These are phyloP conservation scores for Fusarium camptoceras DNA, from an alignment of 2,329 filamentous ascomycete species.

Conservation along the genomic window DNA sequence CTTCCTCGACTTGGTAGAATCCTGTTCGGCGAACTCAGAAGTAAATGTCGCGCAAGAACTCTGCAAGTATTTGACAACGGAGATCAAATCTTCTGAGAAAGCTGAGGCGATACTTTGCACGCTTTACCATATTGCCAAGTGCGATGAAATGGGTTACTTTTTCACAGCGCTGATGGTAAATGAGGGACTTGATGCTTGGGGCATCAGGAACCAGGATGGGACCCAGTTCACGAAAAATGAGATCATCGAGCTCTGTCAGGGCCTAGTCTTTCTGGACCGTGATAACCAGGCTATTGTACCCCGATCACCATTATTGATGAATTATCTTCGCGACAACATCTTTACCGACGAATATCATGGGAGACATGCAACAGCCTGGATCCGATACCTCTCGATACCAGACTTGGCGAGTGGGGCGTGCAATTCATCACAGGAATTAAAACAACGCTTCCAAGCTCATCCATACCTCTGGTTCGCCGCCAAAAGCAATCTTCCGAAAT, in stretches of 20 bases:
- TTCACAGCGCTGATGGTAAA: not conserved
- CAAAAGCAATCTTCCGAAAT: not conserved
- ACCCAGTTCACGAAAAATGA: not conserved
- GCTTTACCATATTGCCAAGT: not conserved
- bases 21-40: not conserved
- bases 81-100: not conserved
- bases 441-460: not conserved
- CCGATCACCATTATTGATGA: not conserved
- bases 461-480: constrained; percentile 16
- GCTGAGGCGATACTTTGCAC: not conserved
- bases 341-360: not conserved
- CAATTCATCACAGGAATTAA: not conserved
- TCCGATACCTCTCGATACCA: not conserved
- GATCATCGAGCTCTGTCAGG: not conserved
- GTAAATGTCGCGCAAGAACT: not conserved
- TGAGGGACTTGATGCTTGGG: not conserved
- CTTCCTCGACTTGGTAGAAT: not conserved
- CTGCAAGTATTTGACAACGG: not conserved
- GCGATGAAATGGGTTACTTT: not conserved
- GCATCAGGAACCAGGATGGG: not conserved
- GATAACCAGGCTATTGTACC: not conserved
- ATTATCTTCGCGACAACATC: not conserved
- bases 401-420: not conserved
- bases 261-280: not conserved
- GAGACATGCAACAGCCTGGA: rapidly evolving